These are phyloP conservation scores for Vitis hybrid DNA, from an alignment of 177 flowering plant species.

Conservation along the genomic window DNA sequence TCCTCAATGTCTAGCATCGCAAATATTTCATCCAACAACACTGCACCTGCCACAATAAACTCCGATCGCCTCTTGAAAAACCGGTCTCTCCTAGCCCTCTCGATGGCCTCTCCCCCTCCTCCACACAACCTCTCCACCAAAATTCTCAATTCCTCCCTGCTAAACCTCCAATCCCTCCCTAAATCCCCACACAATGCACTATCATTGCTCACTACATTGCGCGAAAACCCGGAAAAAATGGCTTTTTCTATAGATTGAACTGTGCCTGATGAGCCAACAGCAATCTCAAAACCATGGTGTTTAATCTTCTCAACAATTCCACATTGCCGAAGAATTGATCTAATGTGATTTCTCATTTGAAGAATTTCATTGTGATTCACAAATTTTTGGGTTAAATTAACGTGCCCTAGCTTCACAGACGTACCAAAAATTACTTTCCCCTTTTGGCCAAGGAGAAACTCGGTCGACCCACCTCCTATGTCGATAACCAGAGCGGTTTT, in stretches of 20 bases:
- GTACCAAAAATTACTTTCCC: constrained; percentile 45
- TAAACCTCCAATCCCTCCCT: constrained; percentile 54
- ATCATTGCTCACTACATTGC: constrained; percentile 2
- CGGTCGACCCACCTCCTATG: constrained; percentile 91
- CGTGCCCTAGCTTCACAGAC: constrained; percentile 67
- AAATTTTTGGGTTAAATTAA: constrained; percentile 51
- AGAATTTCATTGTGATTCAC: constrained; percentile 23
- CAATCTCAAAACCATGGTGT: constrained; percentile 47
- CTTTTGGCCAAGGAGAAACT: constrained; percentile 46
- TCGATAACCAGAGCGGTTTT: constrained; percentile 48
- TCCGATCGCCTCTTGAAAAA: constrained; percentile 60
- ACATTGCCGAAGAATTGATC: constrained; percentile 35
- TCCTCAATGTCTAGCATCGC: constrained; percentile 53
- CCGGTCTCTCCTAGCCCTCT: constrained; percentile 31
- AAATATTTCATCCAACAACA: constrained; percentile 71
- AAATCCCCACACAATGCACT: constrained; percentile 16
- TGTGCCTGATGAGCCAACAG: constrained; percentile 76
- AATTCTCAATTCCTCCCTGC: constrained; percentile 40
- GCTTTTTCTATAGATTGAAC: constrained; percentile 56
- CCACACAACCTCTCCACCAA: constrained; percentile 46
- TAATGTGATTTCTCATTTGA: constrained; percentile 39
- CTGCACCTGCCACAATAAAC: constrained; percentile 67
- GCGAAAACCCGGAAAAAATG: constrained; percentile 31
- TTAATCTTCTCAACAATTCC: constrained; percentile 47
- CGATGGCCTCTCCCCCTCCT: constrained; percentile 17